Percentiles rank a stretch among this genome's conserved stretches.
Evolutionary conservation across 495 filamentous ascomycete species (phyloP).

Genomic region (Cercophora sp.): DNA sequence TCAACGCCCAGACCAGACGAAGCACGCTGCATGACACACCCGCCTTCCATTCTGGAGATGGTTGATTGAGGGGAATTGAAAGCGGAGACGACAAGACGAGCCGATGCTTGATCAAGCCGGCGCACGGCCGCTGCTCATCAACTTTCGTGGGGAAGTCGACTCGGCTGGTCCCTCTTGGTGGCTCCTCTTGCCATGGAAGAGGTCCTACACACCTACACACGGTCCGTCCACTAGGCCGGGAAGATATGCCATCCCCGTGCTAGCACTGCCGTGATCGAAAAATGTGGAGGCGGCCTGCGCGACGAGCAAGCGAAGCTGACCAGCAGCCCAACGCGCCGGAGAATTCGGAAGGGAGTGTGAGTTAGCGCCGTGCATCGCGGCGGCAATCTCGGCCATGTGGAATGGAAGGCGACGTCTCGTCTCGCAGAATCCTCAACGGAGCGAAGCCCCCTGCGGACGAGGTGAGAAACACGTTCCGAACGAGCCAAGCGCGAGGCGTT

Average conservation of each 20-base stretch:
- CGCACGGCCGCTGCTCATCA: constrained; percentile 2
- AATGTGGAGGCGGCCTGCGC: neutral
- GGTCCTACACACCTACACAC: neutral
- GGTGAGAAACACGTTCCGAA: too few species aligned
- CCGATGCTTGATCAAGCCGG: neutral
- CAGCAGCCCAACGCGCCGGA: neutral
- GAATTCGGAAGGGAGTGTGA: neutral
- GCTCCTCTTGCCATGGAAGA: neutral
- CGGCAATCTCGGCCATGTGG: neutral
- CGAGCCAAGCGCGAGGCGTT: neutral
- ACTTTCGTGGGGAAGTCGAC: neutral
- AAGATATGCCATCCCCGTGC: neutral
- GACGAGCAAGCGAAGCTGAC: neutral
- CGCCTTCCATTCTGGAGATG: too few species aligned
- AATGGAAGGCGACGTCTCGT: neutral
- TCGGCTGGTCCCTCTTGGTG: neutral
- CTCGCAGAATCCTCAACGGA: neutral
- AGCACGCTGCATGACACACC: too few species aligned
- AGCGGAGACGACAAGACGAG: neutral
- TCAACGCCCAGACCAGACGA: too few species aligned
- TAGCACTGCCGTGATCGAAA: neutral
- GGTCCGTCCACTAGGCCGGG: neutral
- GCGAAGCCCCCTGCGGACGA: too few species aligned
- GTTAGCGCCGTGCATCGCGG: neutral
- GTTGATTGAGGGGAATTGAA: neutral